Base-by-base conservation (phyloP, 495 filamentous ascomycete species). In the Hyaloscypha hepaticicola region DNA sequence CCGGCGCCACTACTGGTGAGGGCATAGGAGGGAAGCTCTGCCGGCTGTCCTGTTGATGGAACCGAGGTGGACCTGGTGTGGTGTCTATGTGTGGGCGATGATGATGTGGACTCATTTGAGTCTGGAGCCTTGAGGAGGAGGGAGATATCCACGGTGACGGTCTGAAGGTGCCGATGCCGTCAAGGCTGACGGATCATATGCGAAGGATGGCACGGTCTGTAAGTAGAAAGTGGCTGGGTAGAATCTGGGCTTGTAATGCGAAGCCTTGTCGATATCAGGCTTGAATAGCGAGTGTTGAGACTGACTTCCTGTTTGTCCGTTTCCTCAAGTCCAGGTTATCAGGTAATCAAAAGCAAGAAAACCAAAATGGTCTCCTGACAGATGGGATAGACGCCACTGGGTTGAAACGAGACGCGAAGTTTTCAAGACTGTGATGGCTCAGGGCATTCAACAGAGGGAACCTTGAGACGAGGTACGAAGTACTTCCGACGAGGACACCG, bases 121-220 rank as follows among this genome's bases (percentile, higher is more conserved):
- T 90, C 89, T 78, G 88, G 79, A 73, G 82, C 82, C 80, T 89
- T 90, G 75, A 93, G 84, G 71, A 93, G 83, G 57, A 87, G 86
- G 81, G 88, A 84, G 88, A 93, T 91, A 92, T 93, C 90, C 90
- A 93, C 88, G 85, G 82, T 92, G 87, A 77, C 86, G 83, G 85
- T 69, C 79, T 68, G 57, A 53, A 62, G 33, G 71, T 38, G 71
- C 63, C 57, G 65, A 71, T 66, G 56, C 69, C 69, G 69, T 73
- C 66, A 71, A 68, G 59, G 58, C 60, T 60, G 68, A 73, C 68
- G 65, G 70, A 64, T 70, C 70, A 72, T 69, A 58, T 68, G 70
- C 65, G 65, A 72, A 57, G 49, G 49, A 48, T 27, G 26, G 51
- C 65, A 58, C 56, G 63, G 60, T 49, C 53, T 60, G 66, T 26